Evolutionary conservation across 805 yeast genomes (phyloP).

Genomic region (Candida alai): DNA sequence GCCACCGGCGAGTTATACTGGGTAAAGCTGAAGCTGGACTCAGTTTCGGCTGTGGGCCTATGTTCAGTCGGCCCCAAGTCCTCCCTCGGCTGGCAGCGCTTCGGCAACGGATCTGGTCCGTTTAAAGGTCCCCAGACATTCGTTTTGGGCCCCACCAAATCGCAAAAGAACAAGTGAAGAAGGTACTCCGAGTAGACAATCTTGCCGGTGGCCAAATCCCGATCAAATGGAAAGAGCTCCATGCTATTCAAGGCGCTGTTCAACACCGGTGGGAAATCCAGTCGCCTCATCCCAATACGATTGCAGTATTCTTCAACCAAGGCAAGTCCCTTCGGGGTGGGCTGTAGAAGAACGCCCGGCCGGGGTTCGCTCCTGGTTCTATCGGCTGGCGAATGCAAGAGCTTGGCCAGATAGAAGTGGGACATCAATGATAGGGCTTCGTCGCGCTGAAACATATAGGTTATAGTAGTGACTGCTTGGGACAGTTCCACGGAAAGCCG

Average conservation of each 20-base stretch:
- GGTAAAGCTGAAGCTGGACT: not conserved
- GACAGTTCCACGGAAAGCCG: conserved; percentile 45
- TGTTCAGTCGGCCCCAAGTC: too few relatives aligned
- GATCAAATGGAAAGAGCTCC: conserved; percentile 64
- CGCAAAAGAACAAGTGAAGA: conserved; percentile 58
- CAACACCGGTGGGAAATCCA: conserved; percentile 43
- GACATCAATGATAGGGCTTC: conserved; percentile 46
- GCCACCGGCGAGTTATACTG: not conserved
- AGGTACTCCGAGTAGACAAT: conserved; percentile 61
- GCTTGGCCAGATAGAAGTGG: conserved; percentile 54
- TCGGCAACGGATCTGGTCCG: conserved; percentile 34
- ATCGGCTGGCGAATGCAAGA: conserved; percentile 73
- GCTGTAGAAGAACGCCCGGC: conserved; percentile 53
- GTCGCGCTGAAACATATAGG: conserved; percentile 50
- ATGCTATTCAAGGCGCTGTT: conserved; percentile 63
- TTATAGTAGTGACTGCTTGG: conserved; percentile 49
- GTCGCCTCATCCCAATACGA: conserved; percentile 47
- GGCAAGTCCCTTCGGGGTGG: conserved; percentile 88
- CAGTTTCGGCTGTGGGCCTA: not conserved
- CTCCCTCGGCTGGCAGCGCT: not conserved
- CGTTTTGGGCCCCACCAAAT: conserved; percentile 61
- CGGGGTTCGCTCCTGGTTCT: conserved; percentile 55
- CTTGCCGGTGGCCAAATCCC: conserved; percentile 54
- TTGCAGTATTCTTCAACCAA: conserved; percentile 58
- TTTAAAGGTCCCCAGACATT: conserved; percentile 65